Evolutionary conservation across 345 rosid species (phyloP), one percentile per base, ranked within the genome.

Genomic region (Eucalyptus erythrocorys): DNA sequence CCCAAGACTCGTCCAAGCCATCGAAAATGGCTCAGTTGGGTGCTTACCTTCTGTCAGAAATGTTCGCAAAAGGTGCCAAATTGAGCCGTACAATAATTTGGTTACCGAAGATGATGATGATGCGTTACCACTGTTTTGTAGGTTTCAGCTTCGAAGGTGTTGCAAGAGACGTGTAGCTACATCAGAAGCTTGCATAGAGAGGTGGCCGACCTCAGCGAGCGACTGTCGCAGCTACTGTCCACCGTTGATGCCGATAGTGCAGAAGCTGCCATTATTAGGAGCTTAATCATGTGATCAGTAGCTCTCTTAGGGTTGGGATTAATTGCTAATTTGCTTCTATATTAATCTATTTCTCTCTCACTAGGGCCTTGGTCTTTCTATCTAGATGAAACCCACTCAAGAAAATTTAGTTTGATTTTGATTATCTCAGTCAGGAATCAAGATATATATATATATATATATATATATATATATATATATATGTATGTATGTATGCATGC

Each of bases 101-200:
- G 7, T 76, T 76, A 76, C 47, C 47, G 15, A 76, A 21, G 47
- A 10, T 3, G 47, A 21, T 76, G 30, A 40, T 40, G 47, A 3
- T 40, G 47, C 47, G 12, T 40, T n/a, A 21, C 32, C 61, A 6
- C 59, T 27, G 32, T 30, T 15, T 48, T 26, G 86, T 88, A 97
- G 99, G 98, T 93, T 87, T 96, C 99, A 85, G 98, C 98, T 76
- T 94, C 99, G 8, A 97, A 93, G 91, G 99, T 97, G 71, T 93
- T 97, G 86, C 99, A 96, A 87, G 99, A 97, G 91, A 97, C 99
- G 26, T 97, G 99, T 95, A 95, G 95, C 92, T 96, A 97, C 90
- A 96, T 97, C 79, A 92, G 95, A 94, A 94, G 90, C 94, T 93
- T 97, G 94, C 98, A 97, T 89, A 94, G 91, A 90, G 99, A 97